Evolutionary conservation across 2,329 filamentous ascomycete genomes (phyloP), one percentile per base, ranked within the genome.

Genomic region (Knufia petricola): DNA sequence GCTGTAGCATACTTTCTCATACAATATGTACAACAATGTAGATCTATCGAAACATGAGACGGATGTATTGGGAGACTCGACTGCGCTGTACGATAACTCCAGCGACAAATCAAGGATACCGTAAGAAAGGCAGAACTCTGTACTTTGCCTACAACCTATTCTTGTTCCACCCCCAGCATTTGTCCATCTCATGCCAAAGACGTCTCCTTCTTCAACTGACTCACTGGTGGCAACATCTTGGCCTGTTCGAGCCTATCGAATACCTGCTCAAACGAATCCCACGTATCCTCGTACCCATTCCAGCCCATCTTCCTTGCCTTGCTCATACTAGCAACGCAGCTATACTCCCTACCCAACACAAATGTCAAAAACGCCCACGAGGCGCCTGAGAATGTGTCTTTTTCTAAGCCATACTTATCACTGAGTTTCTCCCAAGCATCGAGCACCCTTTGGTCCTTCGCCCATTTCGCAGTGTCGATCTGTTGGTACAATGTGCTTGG

Each of bases 301-400:
- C 66, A 75, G 0, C 72, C 71, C 20, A 64, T 57, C 51, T 64
- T 65, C 46, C 71, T 61, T 3, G 71, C 71, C 58, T 73, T 74
- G 42, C 61, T 71, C 65, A 73, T 71, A 46, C 42, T 62, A 1
- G 39, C 54, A 7, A 62, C 55, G 30, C 55, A 58, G 12, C 52
- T 51, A 50, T 51, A 64, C 17, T 61, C 54, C 30, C 70, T 56
- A 0, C 70, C 69, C 20, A 74, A 56, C 2, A 67, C 65, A 54
- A 72, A 69, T 4, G 63, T 66, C 45, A 69, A 53, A 46, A 69
- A 72, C 1, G 52, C 60, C 69, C 69, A 74, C 0, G 70, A 73
- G 1, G 68, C 70, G 49, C 68, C 66, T 6, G 68, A 66, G 50
- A 68, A 71, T 0, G 60, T 63, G 13, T 62, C 58, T 45, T 67